phyloP scores from a whole-genome alignment of 495 filamentous ascomycete genomes.

The Astrothelium macrocarpum region DNA sequence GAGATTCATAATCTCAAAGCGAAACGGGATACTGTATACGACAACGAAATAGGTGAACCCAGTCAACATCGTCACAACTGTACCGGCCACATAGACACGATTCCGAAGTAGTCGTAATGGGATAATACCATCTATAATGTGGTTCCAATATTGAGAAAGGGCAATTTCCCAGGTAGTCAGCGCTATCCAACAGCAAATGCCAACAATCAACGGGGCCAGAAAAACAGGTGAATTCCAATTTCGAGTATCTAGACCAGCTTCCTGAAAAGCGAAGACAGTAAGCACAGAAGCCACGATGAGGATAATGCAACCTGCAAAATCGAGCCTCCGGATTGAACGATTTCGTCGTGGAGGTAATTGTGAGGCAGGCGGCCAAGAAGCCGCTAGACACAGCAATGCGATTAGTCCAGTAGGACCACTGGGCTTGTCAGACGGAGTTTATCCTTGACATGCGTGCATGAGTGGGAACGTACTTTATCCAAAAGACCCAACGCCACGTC shows the following conservation, averaged over 20 bases:
- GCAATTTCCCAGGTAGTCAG: background rate
- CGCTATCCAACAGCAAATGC: background rate
- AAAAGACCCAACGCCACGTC: conserved; percentile 34
- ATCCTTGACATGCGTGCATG: too few relatives aligned
- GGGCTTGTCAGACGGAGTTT: too few relatives aligned
- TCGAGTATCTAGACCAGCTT: conserved; percentile 5
- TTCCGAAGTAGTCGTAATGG: background rate
- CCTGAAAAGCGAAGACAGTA: conserved; percentile 7
- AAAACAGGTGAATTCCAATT: conserved; percentile 4
- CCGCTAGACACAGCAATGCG: background rate
- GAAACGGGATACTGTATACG: conserved; percentile 11
- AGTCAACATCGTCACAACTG: conserved; percentile 2
- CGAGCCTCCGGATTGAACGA: conserved; percentile 7
- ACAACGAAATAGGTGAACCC: conserved; percentile 11
- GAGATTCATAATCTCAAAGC: conserved; percentile 13
- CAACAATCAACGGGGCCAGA: conserved; percentile 3
- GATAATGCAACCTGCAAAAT: conserved; percentile 3
- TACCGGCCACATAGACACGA: background rate
- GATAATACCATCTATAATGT: background rate
- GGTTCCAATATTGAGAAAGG: background rate
- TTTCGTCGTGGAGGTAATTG: background rate
- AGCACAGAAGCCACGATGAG: conserved; percentile 10
- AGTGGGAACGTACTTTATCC: conserved; percentile 11
- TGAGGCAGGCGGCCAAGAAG: background rate
- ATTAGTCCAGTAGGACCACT: background rate